Evolutionary conservation across 1,284 basidiomycete species (phyloP).

Genomic region (Cryptococcus jaspeensis): DNA sequence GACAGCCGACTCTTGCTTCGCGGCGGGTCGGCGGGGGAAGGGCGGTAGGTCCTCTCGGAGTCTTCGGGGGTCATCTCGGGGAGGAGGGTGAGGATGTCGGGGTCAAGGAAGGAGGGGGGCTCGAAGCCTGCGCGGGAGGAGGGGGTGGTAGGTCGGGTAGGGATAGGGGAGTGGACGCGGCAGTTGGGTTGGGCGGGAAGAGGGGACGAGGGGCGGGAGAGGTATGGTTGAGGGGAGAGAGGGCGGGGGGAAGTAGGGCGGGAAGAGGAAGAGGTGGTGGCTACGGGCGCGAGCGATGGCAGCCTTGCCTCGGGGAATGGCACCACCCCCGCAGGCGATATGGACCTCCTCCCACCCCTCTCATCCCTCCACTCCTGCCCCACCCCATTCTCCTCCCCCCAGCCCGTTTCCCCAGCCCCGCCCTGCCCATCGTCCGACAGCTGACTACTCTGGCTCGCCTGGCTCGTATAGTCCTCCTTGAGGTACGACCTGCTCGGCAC

Average conservation of each 20-base stretch:
- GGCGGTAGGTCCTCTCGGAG: conserved; percentile 22
- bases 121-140: conserved; percentile 25
- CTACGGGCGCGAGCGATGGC: background rate
- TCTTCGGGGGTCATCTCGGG: conserved; percentile 45
- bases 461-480: conserved; percentile 5
- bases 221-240: conserved; percentile 7
- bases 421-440: background rate
- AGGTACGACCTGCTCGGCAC: conserved; percentile 33
- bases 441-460: conserved; percentile 11
- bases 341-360: background rate
- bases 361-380: background rate
- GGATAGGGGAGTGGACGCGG: conserved; percentile 7
- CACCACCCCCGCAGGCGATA: background rate
- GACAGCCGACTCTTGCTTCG: conserved; percentile 9
- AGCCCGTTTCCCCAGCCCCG: background rate
- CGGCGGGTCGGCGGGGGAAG: conserved; percentile 1
- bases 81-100: conserved; percentile 45
- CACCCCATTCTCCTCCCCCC: too few relatives aligned
- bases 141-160: conserved; percentile 9
- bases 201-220: conserved; percentile 11
- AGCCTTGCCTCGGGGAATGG: background rate
- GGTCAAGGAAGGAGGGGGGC: conserved; percentile 42
- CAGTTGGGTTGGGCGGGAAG: conserved; percentile 9
- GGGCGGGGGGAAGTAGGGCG: conserved; percentile 6
- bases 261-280: background rate